Conservation (phyloP, 2,329 filamentous ascomycete species). For the Neurospora sp. region DNA sequence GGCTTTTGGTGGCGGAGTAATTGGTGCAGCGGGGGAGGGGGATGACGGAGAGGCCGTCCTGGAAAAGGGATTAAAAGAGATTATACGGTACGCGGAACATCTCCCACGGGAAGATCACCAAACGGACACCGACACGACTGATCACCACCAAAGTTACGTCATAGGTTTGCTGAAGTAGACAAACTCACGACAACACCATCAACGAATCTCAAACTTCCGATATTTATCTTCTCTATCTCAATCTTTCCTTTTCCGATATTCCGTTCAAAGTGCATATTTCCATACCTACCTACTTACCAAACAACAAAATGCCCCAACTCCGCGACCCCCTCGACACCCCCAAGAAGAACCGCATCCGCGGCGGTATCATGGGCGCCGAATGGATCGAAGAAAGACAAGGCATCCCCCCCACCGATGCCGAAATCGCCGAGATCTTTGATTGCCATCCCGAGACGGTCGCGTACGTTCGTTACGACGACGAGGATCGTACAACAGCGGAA, state of each 20-base stretch:
- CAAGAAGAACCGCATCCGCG: not conserved
- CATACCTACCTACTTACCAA: no score
- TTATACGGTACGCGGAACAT: not conserved
- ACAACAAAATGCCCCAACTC: not conserved
- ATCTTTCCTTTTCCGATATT: no score
- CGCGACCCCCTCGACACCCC: not conserved
- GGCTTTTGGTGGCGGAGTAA: conserved; percentile 44
- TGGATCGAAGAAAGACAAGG: not conserved
- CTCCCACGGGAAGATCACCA: not conserved
- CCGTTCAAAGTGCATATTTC: no score
- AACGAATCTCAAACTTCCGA: no score
- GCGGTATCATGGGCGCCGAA: not conserved
- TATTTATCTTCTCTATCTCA: no score
- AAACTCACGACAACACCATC: not conserved
- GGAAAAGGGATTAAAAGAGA: no score
- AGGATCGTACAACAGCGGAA: not conserved
- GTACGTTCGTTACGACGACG: not conserved
- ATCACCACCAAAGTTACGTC: not conserved
- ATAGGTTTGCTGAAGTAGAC: not conserved
- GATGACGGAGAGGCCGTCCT: conserved; percentile 30
- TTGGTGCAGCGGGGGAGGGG: conserved; percentile 35
- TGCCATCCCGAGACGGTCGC: not conserved
- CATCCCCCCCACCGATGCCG: not conserved
- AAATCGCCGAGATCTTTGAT: fast-evolving
- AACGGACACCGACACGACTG: not conserved